Evolutionary conservation across 208 protist species (phyloP).

Genomic region (Entamoeba histolytica): DNA sequence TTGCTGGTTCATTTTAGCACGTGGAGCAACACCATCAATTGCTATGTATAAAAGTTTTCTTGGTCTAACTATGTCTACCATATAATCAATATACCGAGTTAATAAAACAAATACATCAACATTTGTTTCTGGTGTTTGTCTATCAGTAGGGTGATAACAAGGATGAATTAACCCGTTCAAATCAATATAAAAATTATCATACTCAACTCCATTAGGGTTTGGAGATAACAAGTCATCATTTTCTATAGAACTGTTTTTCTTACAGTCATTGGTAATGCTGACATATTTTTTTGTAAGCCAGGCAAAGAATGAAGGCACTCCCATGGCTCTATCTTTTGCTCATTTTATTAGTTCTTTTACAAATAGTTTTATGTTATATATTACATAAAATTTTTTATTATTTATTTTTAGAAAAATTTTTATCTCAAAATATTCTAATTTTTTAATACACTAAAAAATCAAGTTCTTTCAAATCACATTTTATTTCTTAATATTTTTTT

Average conservation of each 20-base stretch:
- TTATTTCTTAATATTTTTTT: too few relatives aligned
- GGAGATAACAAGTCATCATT: neutral
- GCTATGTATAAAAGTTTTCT: conserved; percentile 40
- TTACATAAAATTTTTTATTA: too few relatives aligned
- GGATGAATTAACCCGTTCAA: conserved; percentile 96
- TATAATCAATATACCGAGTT: conserved; percentile 76
- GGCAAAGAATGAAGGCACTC: neutral
- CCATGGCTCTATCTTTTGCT: conserved; percentile 12
- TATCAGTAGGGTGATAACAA: conserved; percentile 82
- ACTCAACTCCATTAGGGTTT: neutral
- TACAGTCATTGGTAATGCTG: conserved; percentile 54
- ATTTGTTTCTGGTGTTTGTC: conserved; percentile 50
- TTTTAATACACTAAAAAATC: too few relatives aligned
- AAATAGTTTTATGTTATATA: too few relatives aligned
- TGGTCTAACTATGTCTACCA: conserved; percentile 75
- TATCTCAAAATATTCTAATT: too few relatives aligned
- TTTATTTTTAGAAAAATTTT: too few relatives aligned
- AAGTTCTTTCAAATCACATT: too few relatives aligned
- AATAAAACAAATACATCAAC: conserved; percentile 32
- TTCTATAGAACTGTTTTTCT: neutral
- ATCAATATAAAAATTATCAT: conserved; percentile 4
- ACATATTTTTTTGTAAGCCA: conserved; percentile 61
- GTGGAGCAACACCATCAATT: conserved; percentile 26
- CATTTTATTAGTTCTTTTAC: neutral
- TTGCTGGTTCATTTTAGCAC: conserved; percentile 38